Evolutionary conservation across 495 filamentous ascomycete species (phyloP).

Genomic region (Daldinia decipiens): DNA sequence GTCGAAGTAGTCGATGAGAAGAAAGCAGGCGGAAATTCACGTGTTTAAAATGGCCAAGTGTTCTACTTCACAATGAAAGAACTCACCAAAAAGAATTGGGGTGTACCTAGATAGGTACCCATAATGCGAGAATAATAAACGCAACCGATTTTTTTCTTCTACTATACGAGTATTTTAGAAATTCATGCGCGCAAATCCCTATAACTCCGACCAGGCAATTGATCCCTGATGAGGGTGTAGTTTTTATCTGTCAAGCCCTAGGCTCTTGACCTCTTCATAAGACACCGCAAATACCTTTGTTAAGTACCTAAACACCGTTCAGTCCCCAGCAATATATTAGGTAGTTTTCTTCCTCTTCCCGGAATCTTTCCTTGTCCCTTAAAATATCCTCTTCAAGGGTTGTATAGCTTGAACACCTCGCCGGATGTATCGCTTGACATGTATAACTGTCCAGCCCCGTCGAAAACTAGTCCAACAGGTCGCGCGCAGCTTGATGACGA

Average conservation of each 20-base stretch:
- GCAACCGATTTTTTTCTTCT: not conserved
- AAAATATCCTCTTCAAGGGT: not conserved
- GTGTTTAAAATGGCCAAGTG: not conserved
- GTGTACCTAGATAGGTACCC: not conserved
- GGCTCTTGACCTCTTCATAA: not conserved
- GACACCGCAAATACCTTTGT: not conserved
- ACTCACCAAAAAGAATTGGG: not conserved
- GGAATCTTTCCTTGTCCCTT: not conserved
- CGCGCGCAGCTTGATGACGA: slow-evolving; percentile 59
- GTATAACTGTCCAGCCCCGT: slow-evolving; percentile 60
- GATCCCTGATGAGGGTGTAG: not conserved
- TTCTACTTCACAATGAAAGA: not conserved
- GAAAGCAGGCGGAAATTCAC: not conserved
- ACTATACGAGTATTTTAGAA: not conserved
- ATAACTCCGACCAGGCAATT: not conserved
- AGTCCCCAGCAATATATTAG: not conserved
- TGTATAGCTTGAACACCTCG: slow-evolving; percentile 64
- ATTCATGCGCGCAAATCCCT: not conserved
- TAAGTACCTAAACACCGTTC: not conserved
- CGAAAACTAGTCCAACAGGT: slow-evolving; percentile 65
- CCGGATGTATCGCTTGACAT: slow-evolving; percentile 67
- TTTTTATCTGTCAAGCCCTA: not conserved
- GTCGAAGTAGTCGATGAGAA: slow-evolving; percentile 35
- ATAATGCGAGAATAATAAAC: not conserved
- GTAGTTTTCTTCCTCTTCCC: not conserved